Evolutionary conservation across 495 filamentous ascomycete species (phyloP), one percentile per base, ranked within the genome.

Genomic region (Podospora pseudopauciseta): DNA sequence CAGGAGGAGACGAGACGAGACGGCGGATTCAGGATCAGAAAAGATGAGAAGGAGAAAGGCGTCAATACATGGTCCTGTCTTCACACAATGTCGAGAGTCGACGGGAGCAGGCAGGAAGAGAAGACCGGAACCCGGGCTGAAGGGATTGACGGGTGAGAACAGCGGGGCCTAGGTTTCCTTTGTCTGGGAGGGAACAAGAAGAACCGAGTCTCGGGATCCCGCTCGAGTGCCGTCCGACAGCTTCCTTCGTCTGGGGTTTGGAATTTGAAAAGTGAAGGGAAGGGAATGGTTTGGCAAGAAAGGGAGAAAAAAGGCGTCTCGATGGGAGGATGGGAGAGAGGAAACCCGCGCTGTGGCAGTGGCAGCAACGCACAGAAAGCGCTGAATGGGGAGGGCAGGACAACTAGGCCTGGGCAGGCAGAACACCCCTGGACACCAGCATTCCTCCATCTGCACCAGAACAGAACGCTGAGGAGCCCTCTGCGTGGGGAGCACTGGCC

Each of bases 11-110:
- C 30, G 30, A 32, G 30, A 32, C 30, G 64, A 55, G 64, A 63
- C 34, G 34, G 15, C 30, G 54, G 58, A 63, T 23, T 34, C 27
- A 62, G 44, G 44, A 65, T 57, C 60, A 58, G 64, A 28, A 61
- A 66, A 58, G 57, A 39, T 20, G 66, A 71, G 58, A 39, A 66
- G 60, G 32, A 66, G 34, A 32, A 26, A 28, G 66, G 32, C 39
- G 69, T 71, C 58, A 71, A 67, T 53, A 71, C 69, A 71, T 71
- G 61, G 58, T 57, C 69, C 53, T 9, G 55, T 64, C 39, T 44
- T 65, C 63, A 39, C 34, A 39, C 34, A 49, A 49, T 11, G 30
- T 54, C 57, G 63, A 55, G 39, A 32, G 39, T 26, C 23, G 53
- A 30, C 23, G 44, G 6, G 62, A 54, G 2, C 9, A 32, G 55